Evolutionary conservation across 768 basidiomycete species (phyloP), one percentile per base, ranked within the genome.

Genomic region (Hericium rajendrae): DNA sequence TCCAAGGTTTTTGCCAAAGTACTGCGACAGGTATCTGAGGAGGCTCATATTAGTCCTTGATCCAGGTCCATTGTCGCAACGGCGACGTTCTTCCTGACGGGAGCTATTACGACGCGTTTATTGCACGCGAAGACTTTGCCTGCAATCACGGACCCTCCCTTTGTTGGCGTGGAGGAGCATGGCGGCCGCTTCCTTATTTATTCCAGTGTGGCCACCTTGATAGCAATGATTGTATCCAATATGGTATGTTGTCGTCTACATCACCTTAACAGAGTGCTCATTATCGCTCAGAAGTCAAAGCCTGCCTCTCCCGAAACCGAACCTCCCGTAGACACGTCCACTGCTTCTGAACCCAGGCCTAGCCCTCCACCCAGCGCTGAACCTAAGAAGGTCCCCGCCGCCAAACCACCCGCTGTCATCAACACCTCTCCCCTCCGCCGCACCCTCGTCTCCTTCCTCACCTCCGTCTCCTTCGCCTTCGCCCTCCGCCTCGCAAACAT

Each of bases 401-500:
- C 32, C 32, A 32, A 32, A 32, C 32, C 32, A 32, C 32, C 9
- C 9, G 9, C 32, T 2, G 9, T 32, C 32, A 10, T 32, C 32
- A 37, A 51, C 22, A 26, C 49, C 18, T 22, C 8, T 26, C 28
- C 22, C 24, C 18, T 26, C 11, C 49, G 49, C 28, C 52, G 52
- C 13, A 55, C 73, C 50, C 58, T 76, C n/a, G 70, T 76, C 26
- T 73, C 65, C 49, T 62, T 80, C 53, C 62, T 70, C 32, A 77
- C 79, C 6, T 68, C 74, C 38, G 64, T 81, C 48, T 72, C 77
- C 52, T 85, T 85, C 60, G 79, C 78, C 0, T 67, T 82, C 46
- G 77, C 79, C 1, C 70, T 84, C 52, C 76, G 73, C 48, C 70
- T 85, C 24, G 80, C 81, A 26, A 78, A 78, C 59, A 73, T 85